Conservation (phyloP, 306 rosid species). For the Fragaria vesca region DNA sequence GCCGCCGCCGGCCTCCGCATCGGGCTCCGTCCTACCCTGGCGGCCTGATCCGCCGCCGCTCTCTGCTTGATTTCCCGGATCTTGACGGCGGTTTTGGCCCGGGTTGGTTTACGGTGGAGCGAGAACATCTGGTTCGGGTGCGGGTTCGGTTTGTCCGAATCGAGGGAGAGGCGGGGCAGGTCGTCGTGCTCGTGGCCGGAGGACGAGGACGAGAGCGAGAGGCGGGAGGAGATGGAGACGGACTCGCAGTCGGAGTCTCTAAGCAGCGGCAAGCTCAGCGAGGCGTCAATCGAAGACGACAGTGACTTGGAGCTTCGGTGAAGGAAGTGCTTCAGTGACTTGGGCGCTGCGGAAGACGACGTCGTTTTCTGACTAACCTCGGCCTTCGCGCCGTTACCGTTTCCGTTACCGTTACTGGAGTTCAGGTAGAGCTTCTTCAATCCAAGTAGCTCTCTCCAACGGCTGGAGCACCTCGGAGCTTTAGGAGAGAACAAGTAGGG, state of each 20-base stretch:
- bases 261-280: constrained; percentile 48
- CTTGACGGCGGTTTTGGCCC: constrained; percentile 57
- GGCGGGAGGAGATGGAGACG: constrained; percentile 72
- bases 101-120: constrained; percentile 43
- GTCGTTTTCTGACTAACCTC: constrained; percentile 41
- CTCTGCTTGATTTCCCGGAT: constrained; percentile 33
- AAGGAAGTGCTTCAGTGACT: constrained; percentile 64
- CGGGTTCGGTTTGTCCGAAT: constrained; percentile 56
- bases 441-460: constrained; percentile 87
- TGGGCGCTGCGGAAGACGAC: constrained; percentile 25
- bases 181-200: constrained; percentile 93
- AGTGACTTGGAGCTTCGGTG: constrained; percentile 54
- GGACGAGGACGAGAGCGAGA: constrained; percentile 87
- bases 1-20: constrained; percentile 33
- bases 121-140: constrained; percentile 27
- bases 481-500: constrained; percentile 80
- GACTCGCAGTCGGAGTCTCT: constrained; percentile 68
- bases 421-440: constrained; percentile 60
- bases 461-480: constrained; percentile 95
- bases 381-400: constrained; percentile 24
- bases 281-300: constrained; percentile 47
- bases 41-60: constrained; percentile 29
- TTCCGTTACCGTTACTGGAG: constrained; percentile 20
- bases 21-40: constrained; percentile 58
- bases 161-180: constrained; percentile 67